Base-by-base conservation (phyloP, 805 yeast genomes). In the Nakazawaea ishiwadae region DNA sequence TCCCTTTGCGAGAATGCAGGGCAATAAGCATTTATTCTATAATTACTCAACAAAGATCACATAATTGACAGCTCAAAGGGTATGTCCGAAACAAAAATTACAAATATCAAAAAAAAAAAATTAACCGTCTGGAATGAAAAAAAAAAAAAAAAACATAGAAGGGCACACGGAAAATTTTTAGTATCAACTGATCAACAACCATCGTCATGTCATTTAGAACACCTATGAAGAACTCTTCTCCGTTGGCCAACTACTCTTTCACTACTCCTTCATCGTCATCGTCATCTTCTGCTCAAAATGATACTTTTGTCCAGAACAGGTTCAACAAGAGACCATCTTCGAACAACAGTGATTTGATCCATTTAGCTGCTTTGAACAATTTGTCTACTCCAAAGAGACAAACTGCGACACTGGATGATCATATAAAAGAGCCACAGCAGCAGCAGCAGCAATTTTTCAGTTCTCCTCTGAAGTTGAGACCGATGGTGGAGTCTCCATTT, bases 401-500 rank as follows among this genome's bases (percentile, higher is more conserved):
- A 28, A 24, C 23, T 23, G 17, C n/a, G 26, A 11, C 29, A 32
- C 14, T 31, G 14, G 20, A 17, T n/a, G n/a, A n/a, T n/a, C n/a
- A n/a, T n/a, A n/a, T n/a, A n/a, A n/a, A n/a, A n/a, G n/a, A n/a
- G n/a, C n/a, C n/a, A 27, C 19, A 18, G 26, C 26, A 23, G 10
- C 26, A 23, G 10, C 26, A 8, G 26, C 10, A 10, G 16, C 35
- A 52, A 3, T 44, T 55, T 2, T 19, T 20, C 3, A 44, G 52
- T 32, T 52, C 63, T 1, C 64, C 63, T 3, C 50, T 58, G 29
- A 60, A 55, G 17, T 35, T 40, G 20, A 28, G 32, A 39, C 59
- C 64, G 17, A 48, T 62, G 21, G 53, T 59, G 14, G 50, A 55
- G 20, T 59, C 66, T 3, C 65, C 66, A 2, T 57, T 60, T 46